A percentile compares a stretch with the other conserved stretches of the same genome.
phyloP scores from a whole-genome alignment of 352 stramenopile species.

The Phytophthora tubulina region DNA sequence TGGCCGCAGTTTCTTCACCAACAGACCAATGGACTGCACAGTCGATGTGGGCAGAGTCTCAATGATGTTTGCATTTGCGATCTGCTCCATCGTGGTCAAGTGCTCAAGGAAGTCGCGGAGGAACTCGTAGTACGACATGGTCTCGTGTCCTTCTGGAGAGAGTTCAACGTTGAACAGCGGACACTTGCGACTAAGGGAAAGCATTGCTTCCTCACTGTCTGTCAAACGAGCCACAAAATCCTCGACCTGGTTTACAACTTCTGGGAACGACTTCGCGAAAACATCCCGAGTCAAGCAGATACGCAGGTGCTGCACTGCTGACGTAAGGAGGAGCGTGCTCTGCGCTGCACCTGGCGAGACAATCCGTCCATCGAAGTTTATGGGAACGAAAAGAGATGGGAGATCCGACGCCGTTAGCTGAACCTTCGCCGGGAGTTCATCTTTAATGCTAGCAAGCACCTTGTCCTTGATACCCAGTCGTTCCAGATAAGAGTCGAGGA shows the following conservation, averaged over 20 bases:
- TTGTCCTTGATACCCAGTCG: slow-evolving; percentile 80
- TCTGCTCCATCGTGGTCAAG: slow-evolving; percentile 58
- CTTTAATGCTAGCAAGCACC: slow-evolving; percentile 67
- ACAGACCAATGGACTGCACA: slow-evolving; percentile 62
- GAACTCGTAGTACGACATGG: slow-evolving; percentile 71
- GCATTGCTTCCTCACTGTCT: slow-evolving; percentile 42
- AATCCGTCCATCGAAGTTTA: slow-evolving; percentile 66
- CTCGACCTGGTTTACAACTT: slow-evolving; percentile 62
- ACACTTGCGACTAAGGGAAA: slow-evolving; percentile 60
- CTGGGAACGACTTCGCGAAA: slow-evolving; percentile 64
- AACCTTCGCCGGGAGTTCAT: slow-evolving; percentile 56
- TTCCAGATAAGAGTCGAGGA: slow-evolving; percentile 71
- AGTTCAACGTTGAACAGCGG: slow-evolving; percentile 55
- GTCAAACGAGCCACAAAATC: slow-evolving; percentile 59
- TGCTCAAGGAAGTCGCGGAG: slow-evolving; percentile 62
- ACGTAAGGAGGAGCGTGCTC: slow-evolving; percentile 62
- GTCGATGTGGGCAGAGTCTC: slow-evolving; percentile 49
- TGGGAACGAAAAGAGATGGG: slow-evolving; percentile 61
- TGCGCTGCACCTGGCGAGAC: slow-evolving; percentile 51
- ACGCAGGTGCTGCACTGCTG: slow-evolving; percentile 65
- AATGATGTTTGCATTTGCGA: slow-evolving; percentile 61
- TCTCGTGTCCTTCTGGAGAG: slow-evolving; percentile 31
- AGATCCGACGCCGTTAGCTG: slow-evolving; percentile 55
- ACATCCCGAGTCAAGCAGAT: slow-evolving; percentile 59
- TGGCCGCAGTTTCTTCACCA: slow-evolving; percentile 81